A percentile compares a stretch with the other conserved stretches of the same genome.
phyloP scores from a whole-genome alignment of 2,329 filamentous ascomycete genomes.

The Huntiella omanensis region DNA sequence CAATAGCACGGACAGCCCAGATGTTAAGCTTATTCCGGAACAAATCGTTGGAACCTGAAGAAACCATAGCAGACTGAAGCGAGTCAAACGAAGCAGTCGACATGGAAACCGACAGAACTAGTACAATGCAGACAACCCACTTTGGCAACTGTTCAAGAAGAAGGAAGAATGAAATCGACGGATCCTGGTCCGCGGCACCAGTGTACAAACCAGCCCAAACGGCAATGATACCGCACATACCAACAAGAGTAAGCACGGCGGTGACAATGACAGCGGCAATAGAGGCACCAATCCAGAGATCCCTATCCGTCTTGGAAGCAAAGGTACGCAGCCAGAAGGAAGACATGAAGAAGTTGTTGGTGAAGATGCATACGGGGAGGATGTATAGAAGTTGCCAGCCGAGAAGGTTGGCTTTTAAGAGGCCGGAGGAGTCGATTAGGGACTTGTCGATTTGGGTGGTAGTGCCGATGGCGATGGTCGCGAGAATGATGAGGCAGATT shows the following conservation, averaged over 20 bases:
- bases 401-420: slow-evolving; percentile 49
- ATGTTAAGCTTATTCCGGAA: slow-evolving; percentile 67
- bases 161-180: slow-evolving; percentile 55
- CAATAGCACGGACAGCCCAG: slow-evolving; percentile 49
- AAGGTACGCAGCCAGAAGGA: slow-evolving; percentile 75
- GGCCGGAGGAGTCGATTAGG: slow-evolving; percentile 48
- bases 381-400: slow-evolving; percentile 81
- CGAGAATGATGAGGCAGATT: slow-evolving; percentile 53
- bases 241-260: slow-evolving; percentile 53
- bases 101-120: slow-evolving; percentile 63
- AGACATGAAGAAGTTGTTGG: slow-evolving; percentile 75
- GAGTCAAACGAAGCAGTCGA: slow-evolving; percentile 65
- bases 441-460: slow-evolving; percentile 53
- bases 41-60: slow-evolving; percentile 66
- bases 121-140: slow-evolving; percentile 67
- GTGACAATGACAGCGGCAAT: slow-evolving; percentile 47
- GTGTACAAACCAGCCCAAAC: slow-evolving; percentile 59
- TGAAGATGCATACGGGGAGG: slow-evolving; percentile 59
- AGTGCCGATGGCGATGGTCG: slow-evolving; percentile 57
- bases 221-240: slow-evolving; percentile 53
- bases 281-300: slow-evolving; percentile 56
- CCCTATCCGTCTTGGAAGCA: slow-evolving; percentile 58
- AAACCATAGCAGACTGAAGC: slow-evolving; percentile 68
- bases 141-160: slow-evolving; percentile 51
- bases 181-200: slow-evolving; percentile 35